A percentile compares a stretch with the other conserved stretches of the same genome.
These are phyloP conservation scores for Colletotrichum lentis DNA, from an alignment of 2,329 filamentous ascomycete genomes.

Conservation along the genomic window DNA sequence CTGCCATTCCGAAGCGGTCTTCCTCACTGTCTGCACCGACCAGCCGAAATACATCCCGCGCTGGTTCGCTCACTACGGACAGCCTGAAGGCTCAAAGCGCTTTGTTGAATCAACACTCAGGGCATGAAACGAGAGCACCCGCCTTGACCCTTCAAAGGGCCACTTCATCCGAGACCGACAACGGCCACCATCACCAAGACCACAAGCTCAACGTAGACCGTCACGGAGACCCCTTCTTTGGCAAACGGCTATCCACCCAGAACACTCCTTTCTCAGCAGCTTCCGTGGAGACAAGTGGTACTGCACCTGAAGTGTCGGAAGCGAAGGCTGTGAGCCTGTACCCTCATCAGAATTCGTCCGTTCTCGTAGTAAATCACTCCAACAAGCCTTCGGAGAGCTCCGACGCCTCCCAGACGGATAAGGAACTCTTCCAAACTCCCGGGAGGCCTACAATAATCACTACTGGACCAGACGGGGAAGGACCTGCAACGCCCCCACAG, in stretches of 20 bases:
- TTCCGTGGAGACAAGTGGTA: constrained; percentile 68
- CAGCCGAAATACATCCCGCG: constrained; percentile 64
- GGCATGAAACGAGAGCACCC: constrained; percentile 42
- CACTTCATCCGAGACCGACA: constrained; percentile 49
- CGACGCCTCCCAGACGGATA: constrained; percentile 46
- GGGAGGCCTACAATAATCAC: constrained; percentile 50
- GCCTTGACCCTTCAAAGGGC: constrained; percentile 45
- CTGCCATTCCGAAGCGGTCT: constrained; percentile 62
- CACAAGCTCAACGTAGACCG: constrained; percentile 56
- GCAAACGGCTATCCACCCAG: constrained; percentile 62
- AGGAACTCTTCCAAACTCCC: constrained; percentile 40
- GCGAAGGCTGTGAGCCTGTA: constrained; percentile 69
- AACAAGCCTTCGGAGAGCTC: constrained; percentile 59
- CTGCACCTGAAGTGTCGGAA: constrained; percentile 70
- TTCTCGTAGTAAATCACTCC: constrained; percentile 67
- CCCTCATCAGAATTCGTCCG: constrained; percentile 70
- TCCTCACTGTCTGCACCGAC: constrained; percentile 71
- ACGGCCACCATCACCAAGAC: constrained; percentile 41
- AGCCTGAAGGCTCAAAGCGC: constrained; percentile 66
- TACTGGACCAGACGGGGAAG: constrained; percentile 50
- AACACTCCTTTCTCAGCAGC: constrained; percentile 70
- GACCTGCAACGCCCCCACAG: constrained; percentile 62
- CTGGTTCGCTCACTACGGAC: constrained; percentile 65
- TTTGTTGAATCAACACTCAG: constrained; percentile 40
- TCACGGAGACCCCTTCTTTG: constrained; percentile 63